Percentiles rank a stretch among this genome's conserved stretches.
These are phyloP conservation scores for Neurospora tetrasperma DNA, from an alignment of 495 filamentous ascomycete genomes.

Conservation along the genomic window DNA sequence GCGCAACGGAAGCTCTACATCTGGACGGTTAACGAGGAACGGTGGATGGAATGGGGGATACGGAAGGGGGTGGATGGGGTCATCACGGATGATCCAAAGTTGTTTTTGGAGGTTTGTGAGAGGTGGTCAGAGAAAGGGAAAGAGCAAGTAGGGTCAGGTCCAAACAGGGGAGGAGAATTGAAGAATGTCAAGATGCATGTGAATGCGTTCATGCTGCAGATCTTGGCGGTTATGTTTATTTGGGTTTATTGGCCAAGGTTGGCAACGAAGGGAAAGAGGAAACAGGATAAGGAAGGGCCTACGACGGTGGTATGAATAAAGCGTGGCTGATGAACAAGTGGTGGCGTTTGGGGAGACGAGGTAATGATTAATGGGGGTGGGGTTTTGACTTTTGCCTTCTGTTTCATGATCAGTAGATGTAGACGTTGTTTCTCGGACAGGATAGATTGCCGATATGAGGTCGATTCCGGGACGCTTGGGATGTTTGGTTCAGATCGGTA, in stretches of 20 bases:
- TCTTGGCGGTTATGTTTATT: conserved; percentile 4
- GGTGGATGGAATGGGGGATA: conserved; percentile 63
- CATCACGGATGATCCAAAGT: conserved; percentile 46
- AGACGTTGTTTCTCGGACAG: not conserved
- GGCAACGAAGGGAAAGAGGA: conserved; percentile 3
- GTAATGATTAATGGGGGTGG: not conserved
- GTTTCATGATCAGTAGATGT: not conserved
- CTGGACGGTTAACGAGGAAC: conserved; percentile 78
- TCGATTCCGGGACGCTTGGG: not conserved
- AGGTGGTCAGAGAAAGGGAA: conserved; percentile 7
- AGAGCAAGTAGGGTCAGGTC: not conserved
- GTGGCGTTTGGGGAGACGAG: not conserved
- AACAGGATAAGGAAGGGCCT: not conserved
- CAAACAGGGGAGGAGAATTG: not conserved
- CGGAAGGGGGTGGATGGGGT: conserved; percentile 40
- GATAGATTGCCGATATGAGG: not conserved
- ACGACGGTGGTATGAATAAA: not conserved
- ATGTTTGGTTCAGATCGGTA: not conserved
- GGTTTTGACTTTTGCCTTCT: not conserved
- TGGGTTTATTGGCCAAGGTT: conserved; percentile 11
- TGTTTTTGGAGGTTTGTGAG: conserved; percentile 34
- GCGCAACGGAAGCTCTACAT: conserved; percentile 50
- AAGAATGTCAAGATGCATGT: conserved; percentile 8
- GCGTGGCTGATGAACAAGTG: not conserved
- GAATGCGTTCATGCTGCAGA: conserved; percentile 13